Conservation (phyloP, 2,329 filamentous ascomycete genomes). For the Aspergillus hortae region DNA sequence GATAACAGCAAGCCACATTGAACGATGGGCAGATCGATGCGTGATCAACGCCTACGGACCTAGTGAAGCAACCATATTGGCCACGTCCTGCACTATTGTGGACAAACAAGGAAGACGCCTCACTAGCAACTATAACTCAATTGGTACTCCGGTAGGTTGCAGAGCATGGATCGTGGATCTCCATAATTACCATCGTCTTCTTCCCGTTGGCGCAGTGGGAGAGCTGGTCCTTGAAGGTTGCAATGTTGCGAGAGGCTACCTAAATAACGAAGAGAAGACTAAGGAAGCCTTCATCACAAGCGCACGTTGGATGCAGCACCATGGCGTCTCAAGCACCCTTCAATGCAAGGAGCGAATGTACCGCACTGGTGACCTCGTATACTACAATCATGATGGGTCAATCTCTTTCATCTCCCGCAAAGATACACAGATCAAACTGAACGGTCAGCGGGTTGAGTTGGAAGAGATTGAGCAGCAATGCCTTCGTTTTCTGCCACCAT, state of each 20-base stretch:
- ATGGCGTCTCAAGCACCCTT: constrained; percentile 19
- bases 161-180: constrained; percentile 40
- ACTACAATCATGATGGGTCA: constrained; percentile 33
- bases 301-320: constrained; percentile 28
- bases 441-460: constrained; percentile 45
- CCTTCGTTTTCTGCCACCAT: constrained; percentile 30
- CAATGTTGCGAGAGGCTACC: constrained; percentile 44
- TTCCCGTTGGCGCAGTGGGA: constrained; percentile 45
- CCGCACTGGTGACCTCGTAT: constrained; percentile 36
- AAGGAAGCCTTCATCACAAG: constrained; percentile 31
- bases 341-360: constrained; percentile 31
- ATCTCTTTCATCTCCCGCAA: constrained; percentile 32
- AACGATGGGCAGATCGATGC: constrained; percentile 42
- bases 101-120: constrained; percentile 27
- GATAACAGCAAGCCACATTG: constrained; percentile 39
- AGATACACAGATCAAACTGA: constrained; percentile 38
- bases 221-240: constrained; percentile 48
- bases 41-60: constrained; percentile 46
- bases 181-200: constrained; percentile 32
- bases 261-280: constrained; percentile 35
- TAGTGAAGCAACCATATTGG: constrained; percentile 39
- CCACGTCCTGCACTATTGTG: constrained; percentile 29
- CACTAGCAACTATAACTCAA: constrained; percentile 27
- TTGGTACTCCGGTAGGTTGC: constrained; percentile 34
- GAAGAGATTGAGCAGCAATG: constrained; percentile 46